Percentiles rank a stretch among this genome's conserved stretches.
These are phyloP conservation scores for Penicillium coffeae DNA, from an alignment of 495 filamentous ascomycete species.

Conservation along the genomic window DNA sequence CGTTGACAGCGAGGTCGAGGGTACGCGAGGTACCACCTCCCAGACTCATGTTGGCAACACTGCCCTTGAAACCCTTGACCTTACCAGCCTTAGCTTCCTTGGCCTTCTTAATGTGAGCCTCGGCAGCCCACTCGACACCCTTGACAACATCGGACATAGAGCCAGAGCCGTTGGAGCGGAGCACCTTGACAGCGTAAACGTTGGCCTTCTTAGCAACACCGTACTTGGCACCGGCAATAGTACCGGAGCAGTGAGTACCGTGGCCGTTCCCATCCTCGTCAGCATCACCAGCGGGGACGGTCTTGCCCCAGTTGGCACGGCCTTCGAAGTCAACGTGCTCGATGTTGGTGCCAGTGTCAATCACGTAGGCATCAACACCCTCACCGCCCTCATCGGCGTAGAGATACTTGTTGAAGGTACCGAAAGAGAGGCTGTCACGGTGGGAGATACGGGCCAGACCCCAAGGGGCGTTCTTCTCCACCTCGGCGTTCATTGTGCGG, in stretches of 20 bases:
- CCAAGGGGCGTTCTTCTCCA: conserved; percentile 94
- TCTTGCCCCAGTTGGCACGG: conserved; percentile 94
- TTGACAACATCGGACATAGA: conserved; percentile 98
- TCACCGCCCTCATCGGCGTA: conserved; percentile 89
- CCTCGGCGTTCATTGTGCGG: conserved; percentile 61
- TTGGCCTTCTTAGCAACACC: conserved; percentile 99
- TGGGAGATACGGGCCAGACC: conserved; percentile 97
- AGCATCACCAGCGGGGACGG: conserved; percentile 76
- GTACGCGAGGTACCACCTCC: conserved; percentile 92
- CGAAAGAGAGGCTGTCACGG: conserved; percentile 78
- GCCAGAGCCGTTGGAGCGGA: conserved; percentile 94
- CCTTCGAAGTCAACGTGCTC: conserved; percentile 97
- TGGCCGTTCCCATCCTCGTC: conserved; percentile 97
- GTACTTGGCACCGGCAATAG: conserved; percentile 95
- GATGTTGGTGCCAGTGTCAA: conserved; percentile 94
- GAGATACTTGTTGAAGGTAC: conserved; percentile 96
- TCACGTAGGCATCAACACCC: conserved; percentile 98
- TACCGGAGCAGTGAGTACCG: conserved; percentile 99
- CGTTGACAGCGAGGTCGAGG: conserved; percentile 90
- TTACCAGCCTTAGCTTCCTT: conserved; percentile 74
- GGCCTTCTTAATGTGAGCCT: conserved; percentile 68
- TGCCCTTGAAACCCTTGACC: conserved; percentile 95
- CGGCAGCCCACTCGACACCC: conserved; percentile 93
- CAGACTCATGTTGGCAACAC: conserved; percentile 97
- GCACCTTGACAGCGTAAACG: conserved; percentile 95